Conservation (phyloP, 106 monocot species). For the Vanilla planifolia region DNA sequence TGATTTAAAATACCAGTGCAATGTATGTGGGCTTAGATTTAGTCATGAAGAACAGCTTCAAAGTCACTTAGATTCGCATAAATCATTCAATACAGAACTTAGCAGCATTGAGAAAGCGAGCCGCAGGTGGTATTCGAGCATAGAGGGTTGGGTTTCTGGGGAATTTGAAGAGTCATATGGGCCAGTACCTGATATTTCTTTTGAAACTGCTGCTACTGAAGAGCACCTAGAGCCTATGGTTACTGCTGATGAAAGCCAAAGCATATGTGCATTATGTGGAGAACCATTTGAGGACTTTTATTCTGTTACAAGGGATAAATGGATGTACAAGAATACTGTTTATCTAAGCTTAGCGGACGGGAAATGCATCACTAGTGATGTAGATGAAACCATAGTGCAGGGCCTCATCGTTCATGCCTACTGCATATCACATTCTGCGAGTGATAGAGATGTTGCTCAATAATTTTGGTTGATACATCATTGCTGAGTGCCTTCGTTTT, state of each 20-base stretch:
- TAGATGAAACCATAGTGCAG: conserved; percentile 9
- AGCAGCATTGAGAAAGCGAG: conserved; percentile 17
- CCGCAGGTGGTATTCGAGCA: conserved; percentile 52
- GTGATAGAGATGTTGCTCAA: conserved; percentile 11
- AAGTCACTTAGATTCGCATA: conserved; percentile 53
- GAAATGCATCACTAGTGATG: conserved; percentile 4
- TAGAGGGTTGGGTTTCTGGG: conserved; percentile 25
- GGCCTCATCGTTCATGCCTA: conserved; percentile 69
- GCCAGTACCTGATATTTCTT: neutral
- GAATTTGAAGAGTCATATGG: neutral
- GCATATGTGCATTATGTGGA: conserved; percentile 82
- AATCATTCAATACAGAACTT: conserved; percentile 16
- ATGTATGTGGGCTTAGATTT: conserved; percentile 56
- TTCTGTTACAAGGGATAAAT: conserved; percentile 56
- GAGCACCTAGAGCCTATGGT: conserved; percentile 57
- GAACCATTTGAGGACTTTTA: conserved; percentile 87
- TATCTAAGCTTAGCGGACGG: conserved; percentile 31
- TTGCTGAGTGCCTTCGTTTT: too few species aligned
- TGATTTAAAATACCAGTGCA: conserved; percentile 55
- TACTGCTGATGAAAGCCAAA: conserved; percentile 85
- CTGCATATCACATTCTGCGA: conserved; percentile 27
- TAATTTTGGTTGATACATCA: too few species aligned
- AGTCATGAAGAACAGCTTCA: conserved; percentile 37
- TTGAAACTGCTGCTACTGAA: conserved; percentile 6
- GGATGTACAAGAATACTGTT: conserved; percentile 84